Evolutionary conservation across 225 moss, liverwort and hornwort genomes (phyloP).

Genomic region (Bryoerythrophyllum caledonicum): DNA sequence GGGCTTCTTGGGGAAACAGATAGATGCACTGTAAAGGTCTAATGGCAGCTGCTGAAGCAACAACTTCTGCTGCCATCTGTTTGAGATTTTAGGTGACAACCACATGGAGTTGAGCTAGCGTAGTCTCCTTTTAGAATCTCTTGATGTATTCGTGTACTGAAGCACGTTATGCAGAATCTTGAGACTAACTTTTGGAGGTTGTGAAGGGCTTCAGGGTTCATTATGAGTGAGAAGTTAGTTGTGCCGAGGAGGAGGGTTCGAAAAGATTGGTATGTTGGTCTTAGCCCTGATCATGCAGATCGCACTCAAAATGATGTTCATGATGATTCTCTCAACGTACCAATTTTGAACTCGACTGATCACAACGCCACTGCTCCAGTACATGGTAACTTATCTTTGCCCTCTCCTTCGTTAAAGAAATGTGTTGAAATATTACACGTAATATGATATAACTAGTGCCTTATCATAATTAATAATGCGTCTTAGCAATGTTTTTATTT

Average conservation of each 20-base stretch:
- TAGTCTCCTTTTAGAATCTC: slow-evolving; percentile 15
- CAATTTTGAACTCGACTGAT: slow-evolving; percentile 25
- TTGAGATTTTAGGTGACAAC: slow-evolving; percentile 7
- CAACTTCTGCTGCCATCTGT: slow-evolving; percentile 16
- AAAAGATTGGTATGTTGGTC: slow-evolving; percentile 89
- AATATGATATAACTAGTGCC: slow-evolving; percentile 1
- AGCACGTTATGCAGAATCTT: slow-evolving; percentile 12
- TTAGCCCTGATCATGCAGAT: slow-evolving; percentile 81
- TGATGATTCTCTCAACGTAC: slow-evolving; percentile 55
- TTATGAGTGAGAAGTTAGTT: slow-evolving; percentile 73
- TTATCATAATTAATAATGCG: background rate
- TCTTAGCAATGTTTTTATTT: slow-evolving; percentile 8
- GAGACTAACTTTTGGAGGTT: slow-evolving; percentile 42
- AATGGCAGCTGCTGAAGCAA: slow-evolving; percentile 24
- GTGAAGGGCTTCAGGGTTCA: slow-evolving; percentile 74
- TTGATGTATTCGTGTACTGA: background rate
- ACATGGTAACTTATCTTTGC: slow-evolving; percentile 29
- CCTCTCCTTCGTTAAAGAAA: slow-evolving; percentile 2
- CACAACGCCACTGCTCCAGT: slow-evolving; percentile 22
- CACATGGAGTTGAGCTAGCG: slow-evolving; percentile 21
- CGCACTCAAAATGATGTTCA: slow-evolving; percentile 86
- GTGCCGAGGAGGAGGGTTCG: slow-evolving; percentile 81
- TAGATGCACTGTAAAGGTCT: background rate
- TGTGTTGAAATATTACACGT: slow-evolving; percentile 5
- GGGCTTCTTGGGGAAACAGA: background rate